Evolutionary conservation across 2,329 filamentous ascomycete genomes (phyloP), one percentile per base, ranked within the genome.

Genomic region (Epichloe bromicola): DNA sequence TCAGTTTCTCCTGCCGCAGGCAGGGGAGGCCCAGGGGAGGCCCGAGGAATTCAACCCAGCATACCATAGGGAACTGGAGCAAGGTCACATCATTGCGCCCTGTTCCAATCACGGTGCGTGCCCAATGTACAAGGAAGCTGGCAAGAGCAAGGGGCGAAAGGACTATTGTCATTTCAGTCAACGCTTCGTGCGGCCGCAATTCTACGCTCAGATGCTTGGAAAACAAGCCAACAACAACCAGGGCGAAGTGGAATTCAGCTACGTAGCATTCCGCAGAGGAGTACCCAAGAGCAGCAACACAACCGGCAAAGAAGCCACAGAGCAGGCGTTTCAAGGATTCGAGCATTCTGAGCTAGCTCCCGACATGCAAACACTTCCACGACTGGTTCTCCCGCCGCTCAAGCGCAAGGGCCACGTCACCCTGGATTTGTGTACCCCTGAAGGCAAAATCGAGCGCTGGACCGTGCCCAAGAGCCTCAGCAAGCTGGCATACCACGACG

Each of bases 141-240:
- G 89, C 0, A 73, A 84, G 50, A 81, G 79, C 50, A 71, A 71
- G 30, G 88, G 89, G 5, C 80, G 91, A 51, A 90, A 89, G 60
- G 90, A 97, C 62, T 93, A 85, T 63, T 98, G 93, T 67, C 86
- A 85, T 65, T 97, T 98, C 66, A 78, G 75, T 55, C 93, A 98
- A 69, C 82, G 93, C 45, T 97, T 88, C 63, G 85, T 89, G 48
- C 82, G 90, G 0, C 93, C 93, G 1, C 71, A 74, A 0, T 96
- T 90, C 65, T 74, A 96, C 51, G 88, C 94, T 63, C 78, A 78
- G 45, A 76, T 97, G 45, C 71, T 94, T 19, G 79, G 80, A 17
- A 81, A 78, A 23, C 72, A 72, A 6, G 78, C 83, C 58, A 79
- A 79, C 56, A 96, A 95, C 56, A 96, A 95, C 64, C 86, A 94